Percentiles rank a stretch among this genome's conserved stretches.
Evolutionary conservation across 495 filamentous ascomycete species (phyloP).

Genomic region (Aeminium ludgeri): DNA sequence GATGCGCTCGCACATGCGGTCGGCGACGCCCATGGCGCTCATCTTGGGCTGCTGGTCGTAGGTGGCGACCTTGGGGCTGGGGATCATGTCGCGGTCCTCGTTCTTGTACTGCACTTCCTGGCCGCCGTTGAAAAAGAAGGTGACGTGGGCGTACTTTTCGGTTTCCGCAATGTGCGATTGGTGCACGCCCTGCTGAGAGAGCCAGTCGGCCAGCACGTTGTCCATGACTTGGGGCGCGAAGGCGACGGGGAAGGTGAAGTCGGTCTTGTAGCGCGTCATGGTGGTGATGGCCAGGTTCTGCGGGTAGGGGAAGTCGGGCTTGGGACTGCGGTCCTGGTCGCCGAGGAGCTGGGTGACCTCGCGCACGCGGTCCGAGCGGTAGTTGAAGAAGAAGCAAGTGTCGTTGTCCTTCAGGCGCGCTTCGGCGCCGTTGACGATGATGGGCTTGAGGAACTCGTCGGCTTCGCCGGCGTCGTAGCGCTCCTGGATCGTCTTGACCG

Average conservation of each 20-base stretch:
- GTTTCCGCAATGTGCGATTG: constrained; percentile 97
- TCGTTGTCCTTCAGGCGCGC: constrained; percentile 76
- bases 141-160: constrained; percentile 98
- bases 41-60: constrained; percentile 96
- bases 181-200: constrained; percentile 68
- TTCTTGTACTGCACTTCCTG: constrained; percentile 90
- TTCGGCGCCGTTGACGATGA: constrained; percentile 78
- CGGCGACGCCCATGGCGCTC: constrained; percentile 73
- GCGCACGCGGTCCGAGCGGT: constrained; percentile 93
- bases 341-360: constrained; percentile 92
- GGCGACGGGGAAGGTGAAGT: constrained; percentile 84
- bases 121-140: constrained; percentile 99
- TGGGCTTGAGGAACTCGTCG: constrained; percentile 96
- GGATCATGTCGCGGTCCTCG: constrained; percentile 66
- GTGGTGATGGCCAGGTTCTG: constrained; percentile 81
- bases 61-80: constrained; percentile 67
- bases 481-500: constrained; percentile 70
- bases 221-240: constrained; percentile 92
- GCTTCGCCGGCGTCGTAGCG: constrained; percentile 75
- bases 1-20: constrained; percentile 74
- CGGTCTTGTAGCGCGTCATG: constrained; percentile 97
- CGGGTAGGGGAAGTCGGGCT: constrained; percentile 84
- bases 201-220: constrained; percentile 91
- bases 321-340: constrained; percentile 74
- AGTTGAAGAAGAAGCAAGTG: constrained; percentile 99